A percentile compares a stretch with the other conserved stretches of the same genome.
These are phyloP conservation scores for Mallotus japonicus DNA, from an alignment of 441 rosid species.

Conservation along the genomic window DNA sequence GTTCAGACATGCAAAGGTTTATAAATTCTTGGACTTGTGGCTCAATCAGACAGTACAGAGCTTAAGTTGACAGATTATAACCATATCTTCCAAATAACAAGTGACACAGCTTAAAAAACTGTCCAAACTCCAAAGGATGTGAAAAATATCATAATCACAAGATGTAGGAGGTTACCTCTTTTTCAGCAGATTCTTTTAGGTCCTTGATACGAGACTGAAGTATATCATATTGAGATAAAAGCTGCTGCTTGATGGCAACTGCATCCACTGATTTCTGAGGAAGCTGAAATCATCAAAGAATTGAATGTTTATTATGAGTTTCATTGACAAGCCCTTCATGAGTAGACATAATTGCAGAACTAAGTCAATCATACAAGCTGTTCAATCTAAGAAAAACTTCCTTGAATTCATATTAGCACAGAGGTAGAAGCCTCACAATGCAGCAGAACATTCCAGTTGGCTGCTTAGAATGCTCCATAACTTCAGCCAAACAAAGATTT, in stretches of 20 bases:
- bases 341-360: background rate
- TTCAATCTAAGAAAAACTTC: background rate
- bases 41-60: background rate
- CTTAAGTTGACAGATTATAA: background rate
- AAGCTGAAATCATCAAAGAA: slow-evolving; percentile 55
- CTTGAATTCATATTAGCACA: background rate
- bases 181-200: slow-evolving; percentile 72
- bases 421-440: background rate
- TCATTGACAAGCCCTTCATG: background rate
- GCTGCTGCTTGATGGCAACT: slow-evolving; percentile 72
- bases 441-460: background rate
- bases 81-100: no score
- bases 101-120: background rate
- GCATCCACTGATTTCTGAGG: slow-evolving; percentile 74
- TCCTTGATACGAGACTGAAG: slow-evolving; percentile 85
- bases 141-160: slow-evolving; percentile 1
- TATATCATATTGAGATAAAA: slow-evolving; percentile 78
- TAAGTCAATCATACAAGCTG: background rate
- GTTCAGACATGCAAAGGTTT: background rate
- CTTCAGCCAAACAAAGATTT: background rate
- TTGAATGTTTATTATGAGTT: slow-evolving; percentile 11
- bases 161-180: slow-evolving; percentile 59
- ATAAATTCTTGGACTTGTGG: background rate
- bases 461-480: background rate
- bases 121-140: background rate